Percentiles rank a stretch among this genome's conserved stretches.
Evolutionary conservation across 768 basidiomycete genomes (phyloP).

Genomic region (Leccinum uliginosum): DNA sequence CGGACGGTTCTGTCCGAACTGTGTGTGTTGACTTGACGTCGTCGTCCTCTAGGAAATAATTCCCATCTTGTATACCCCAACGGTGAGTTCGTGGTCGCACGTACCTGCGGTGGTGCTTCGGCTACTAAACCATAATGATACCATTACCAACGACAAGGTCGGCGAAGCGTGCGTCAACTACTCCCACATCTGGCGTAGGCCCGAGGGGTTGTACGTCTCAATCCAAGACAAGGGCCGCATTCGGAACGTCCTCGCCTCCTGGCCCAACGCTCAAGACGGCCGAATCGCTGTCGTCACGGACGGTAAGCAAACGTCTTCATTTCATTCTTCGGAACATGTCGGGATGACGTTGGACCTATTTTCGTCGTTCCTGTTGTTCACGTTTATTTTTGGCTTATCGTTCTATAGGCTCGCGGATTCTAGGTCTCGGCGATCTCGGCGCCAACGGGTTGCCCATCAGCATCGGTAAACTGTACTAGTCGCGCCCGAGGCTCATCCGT

Average conservation of each 20-base stretch:
- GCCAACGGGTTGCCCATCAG: constrained; percentile 49
- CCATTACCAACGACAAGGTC: constrained; percentile 30
- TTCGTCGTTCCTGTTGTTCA: too few relatives aligned
- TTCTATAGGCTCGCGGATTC: constrained; percentile 56
- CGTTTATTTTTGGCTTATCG: not conserved
- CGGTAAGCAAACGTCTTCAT: constrained; percentile 32
- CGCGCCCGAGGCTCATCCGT: not conserved
- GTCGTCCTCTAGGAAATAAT: constrained; percentile 34
- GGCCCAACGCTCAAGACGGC: constrained; percentile 41
- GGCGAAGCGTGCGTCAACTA: constrained; percentile 73
- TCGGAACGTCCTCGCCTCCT: constrained; percentile 49
- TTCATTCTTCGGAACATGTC: not conserved
- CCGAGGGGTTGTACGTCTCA: constrained; percentile 59
- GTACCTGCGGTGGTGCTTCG: not conserved
- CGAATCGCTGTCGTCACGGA: constrained; percentile 79
- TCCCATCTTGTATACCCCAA: constrained; percentile 74
- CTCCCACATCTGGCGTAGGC: constrained; percentile 63
- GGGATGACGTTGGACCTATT: not conserved
- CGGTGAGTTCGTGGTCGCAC: constrained; percentile 36
- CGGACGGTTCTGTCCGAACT: not conserved
- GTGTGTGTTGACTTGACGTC: too few relatives aligned
- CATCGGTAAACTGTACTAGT: constrained; percentile 69
- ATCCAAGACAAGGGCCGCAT: constrained; percentile 66
- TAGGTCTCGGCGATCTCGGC: constrained; percentile 55
- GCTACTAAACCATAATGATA: not conserved